A percentile compares a stretch with the other conserved stretches of the same genome.
phyloP scores from a whole-genome alignment of 768 basidiomycete genomes.

The Trametes meyenii region DNA sequence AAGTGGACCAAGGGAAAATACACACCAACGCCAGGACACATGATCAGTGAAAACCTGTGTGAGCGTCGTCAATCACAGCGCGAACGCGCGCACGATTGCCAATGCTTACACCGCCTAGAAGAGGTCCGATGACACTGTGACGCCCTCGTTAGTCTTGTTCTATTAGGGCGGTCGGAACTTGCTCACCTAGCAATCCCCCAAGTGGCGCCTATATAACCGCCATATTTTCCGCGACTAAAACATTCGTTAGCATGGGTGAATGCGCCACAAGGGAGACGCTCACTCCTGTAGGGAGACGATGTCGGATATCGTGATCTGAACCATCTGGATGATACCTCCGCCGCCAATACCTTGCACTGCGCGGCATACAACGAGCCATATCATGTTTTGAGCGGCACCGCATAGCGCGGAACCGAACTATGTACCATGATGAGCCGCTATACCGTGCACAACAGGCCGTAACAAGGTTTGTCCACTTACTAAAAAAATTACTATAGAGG shows the following conservation, averaged over 20 bases:
- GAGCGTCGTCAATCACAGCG: neutral
- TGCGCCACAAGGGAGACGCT: conserved; percentile 26
- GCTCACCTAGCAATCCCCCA: conserved; percentile 68
- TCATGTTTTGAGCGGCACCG: conserved; percentile 78
- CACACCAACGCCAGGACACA: conserved; percentile 77
- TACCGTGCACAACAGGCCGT: neutral
- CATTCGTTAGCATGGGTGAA: neutral
- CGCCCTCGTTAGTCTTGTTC: neutral
- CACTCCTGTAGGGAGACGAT: conserved; percentile 82
- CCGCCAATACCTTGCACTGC: conserved; percentile 86
- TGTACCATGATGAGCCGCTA: neutral
- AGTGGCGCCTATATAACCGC: conserved; percentile 74
- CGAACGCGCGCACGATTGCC: neutral
- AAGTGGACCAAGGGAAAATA: neutral
- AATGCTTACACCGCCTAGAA: conserved; percentile 75
- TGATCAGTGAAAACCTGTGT: conserved; percentile 69
- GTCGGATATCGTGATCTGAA: conserved; percentile 79
- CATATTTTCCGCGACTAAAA: conserved; percentile 73
- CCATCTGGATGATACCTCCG: conserved; percentile 77
- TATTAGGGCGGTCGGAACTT: neutral
- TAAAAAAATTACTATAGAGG: conserved; percentile 68
- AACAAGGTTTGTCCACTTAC: conserved; percentile 38
- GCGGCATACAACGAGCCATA: conserved; percentile 74
- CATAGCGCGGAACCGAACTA: conserved; percentile 81
- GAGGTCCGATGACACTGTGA: conserved; percentile 67